Percentiles rank a stretch among this genome's conserved stretches.
phyloP scores from a whole-genome alignment of 495 filamentous ascomycete species.

The Xanthoparmelia taractica region DNA sequence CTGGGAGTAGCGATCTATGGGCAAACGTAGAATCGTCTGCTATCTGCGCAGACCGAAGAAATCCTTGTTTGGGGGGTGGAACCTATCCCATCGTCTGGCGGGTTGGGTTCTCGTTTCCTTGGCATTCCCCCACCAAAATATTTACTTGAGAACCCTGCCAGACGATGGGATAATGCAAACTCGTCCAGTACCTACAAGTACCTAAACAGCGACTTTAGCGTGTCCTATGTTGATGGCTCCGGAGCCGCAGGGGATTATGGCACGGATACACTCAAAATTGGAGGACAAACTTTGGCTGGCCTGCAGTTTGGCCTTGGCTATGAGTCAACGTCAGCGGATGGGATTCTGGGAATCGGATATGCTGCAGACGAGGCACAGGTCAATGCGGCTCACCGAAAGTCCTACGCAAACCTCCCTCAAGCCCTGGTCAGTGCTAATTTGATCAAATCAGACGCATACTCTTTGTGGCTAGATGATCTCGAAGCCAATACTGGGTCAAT shows the following conservation, averaged over 20 bases:
- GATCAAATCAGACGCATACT: constrained; percentile 79
- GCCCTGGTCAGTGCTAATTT: constrained; percentile 60
- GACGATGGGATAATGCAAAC: no score
- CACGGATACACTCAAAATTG: constrained; percentile 67
- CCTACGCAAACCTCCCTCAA: constrained; percentile 75
- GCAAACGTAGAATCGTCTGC: constrained; percentile 13
- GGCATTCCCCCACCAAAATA: no score
- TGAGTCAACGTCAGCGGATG: constrained; percentile 58
- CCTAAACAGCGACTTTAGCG: constrained; percentile 74
- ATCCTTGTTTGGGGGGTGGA: constrained; percentile 52
- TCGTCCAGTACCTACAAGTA: constrained; percentile 73
- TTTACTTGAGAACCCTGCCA: no score
- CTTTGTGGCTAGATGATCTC: constrained; percentile 48
- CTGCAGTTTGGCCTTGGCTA: constrained; percentile 89
- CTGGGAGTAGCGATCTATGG: constrained; percentile 88
- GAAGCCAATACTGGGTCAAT: constrained; percentile 69
- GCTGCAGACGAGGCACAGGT: constrained; percentile 71
- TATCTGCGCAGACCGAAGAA: constrained; percentile 15
- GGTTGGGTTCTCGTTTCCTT: no score
- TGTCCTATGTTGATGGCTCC: constrained; percentile 82
- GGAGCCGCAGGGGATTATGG: constrained; percentile 78
- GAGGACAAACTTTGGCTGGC: constrained; percentile 47
- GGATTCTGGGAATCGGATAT: constrained; percentile 92
- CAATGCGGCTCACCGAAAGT: constrained; percentile 44
- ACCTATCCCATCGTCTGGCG: no score